phyloP scores from a whole-genome alignment of 495 filamentous ascomycete genomes.

The Diplogelasinospora grovesii region DNA sequence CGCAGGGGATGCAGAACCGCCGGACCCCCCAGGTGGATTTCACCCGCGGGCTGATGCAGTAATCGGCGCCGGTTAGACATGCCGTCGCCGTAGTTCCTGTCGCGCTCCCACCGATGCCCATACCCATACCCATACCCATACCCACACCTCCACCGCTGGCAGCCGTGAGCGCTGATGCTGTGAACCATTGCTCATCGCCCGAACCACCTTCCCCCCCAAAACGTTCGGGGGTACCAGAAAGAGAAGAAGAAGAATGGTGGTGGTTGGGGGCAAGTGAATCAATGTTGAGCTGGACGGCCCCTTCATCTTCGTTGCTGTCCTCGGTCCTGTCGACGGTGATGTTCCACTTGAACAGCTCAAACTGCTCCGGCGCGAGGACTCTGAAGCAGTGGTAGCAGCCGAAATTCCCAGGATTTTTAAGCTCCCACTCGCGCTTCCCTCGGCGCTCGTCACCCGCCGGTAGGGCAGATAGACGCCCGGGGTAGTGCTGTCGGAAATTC shows the following conservation, averaged over 20 bases:
- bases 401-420: slow-evolving; percentile 9
- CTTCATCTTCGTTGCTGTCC: neutral
- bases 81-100: no score
- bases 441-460: neutral
- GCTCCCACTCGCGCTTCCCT: slow-evolving; percentile 1
- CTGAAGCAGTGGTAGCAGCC: slow-evolving; percentile 26
- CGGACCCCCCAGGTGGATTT: slow-evolving; percentile 15
- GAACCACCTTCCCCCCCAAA: no score
- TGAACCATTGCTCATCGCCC: no score
- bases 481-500: slow-evolving; percentile 14
- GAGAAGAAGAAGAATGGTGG: slow-evolving; percentile 23
- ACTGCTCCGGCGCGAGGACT: slow-evolving; percentile 14
- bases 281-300: no score
- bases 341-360: slow-evolving; percentile 19
- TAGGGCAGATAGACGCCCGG: neutral
- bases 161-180: no score
- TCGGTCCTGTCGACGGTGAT: slow-evolving; percentile 1
- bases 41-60: slow-evolving; percentile 11
- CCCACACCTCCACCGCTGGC: no score
- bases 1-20: slow-evolving; percentile 24
- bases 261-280: no score
- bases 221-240: no score
- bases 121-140: no score
- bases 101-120: no score
- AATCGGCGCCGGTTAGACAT: neutral